These are phyloP conservation scores for Halenospora varia DNA, from an alignment of 495 filamentous ascomycete genomes.

Conservation along the genomic window DNA sequence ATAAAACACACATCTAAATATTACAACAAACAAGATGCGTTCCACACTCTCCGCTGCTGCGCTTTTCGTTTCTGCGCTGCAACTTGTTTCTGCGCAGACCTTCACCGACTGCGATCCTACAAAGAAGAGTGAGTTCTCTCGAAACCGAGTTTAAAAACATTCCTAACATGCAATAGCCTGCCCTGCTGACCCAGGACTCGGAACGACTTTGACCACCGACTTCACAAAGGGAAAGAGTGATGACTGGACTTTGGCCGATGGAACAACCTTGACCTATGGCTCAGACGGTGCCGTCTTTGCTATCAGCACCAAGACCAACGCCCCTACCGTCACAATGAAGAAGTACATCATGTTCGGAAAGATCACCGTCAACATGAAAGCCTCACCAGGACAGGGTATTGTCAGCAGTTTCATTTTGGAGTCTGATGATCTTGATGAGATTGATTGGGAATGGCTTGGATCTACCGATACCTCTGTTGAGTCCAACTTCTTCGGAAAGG, in stretches of 20 bases:
- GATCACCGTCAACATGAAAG: slow-evolving; percentile 66
- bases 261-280: slow-evolving; percentile 20
- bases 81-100: slow-evolving; percentile 22
- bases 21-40: slow-evolving; percentile 16
- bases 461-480: slow-evolving; percentile 63
- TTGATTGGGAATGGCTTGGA: slow-evolving; percentile 86
- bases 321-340: slow-evolving; percentile 63
- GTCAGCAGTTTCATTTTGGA: slow-evolving; percentile 83
- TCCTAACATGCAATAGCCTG: slow-evolving; percentile 20
- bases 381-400: slow-evolving; percentile 67
- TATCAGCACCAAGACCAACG: slow-evolving; percentile 45
- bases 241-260: slow-evolving; percentile 13
- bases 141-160: neutral
- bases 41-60: slow-evolving; percentile 15
- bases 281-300: slow-evolving; percentile 20
- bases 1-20: neutral
- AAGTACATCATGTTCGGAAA: slow-evolving; percentile 84
- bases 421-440: slow-evolving; percentile 90
- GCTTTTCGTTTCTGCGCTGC: slow-evolving; percentile 9
- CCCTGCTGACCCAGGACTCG: slow-evolving; percentile 22
- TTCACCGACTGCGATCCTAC: slow-evolving; percentile 26
- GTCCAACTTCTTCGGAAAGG: slow-evolving; percentile 94
- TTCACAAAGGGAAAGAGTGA: slow-evolving; percentile 21
- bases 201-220: slow-evolving; percentile 23
- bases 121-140: slow-evolving; percentile 20